Evolutionary conservation across 2,329 filamentous ascomycete species (phyloP).

Genomic region (Ophiostoma perfectum): DNA sequence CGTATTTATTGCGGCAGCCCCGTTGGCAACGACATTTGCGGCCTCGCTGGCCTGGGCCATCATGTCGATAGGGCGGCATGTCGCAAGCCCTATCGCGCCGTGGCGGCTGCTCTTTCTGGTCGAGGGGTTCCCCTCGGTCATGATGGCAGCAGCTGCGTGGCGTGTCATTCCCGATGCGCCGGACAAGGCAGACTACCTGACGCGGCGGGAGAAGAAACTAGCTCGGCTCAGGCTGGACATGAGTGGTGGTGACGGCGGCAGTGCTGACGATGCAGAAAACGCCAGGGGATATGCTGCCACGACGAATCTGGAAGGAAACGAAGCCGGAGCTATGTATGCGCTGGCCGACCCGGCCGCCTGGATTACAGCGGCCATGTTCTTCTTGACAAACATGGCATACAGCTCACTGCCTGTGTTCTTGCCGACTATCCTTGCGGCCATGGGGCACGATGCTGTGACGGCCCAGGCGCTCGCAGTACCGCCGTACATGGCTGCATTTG

Average conservation of each 20-base stretch:
- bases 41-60: constrained; percentile 76
- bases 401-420: constrained; percentile 82
- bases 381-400: constrained; percentile 83
- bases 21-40: constrained; percentile 74
- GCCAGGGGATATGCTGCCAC: no score
- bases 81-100: constrained; percentile 57
- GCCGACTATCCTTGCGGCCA: constrained; percentile 68
- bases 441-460: constrained; percentile 64
- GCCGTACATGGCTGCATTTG: constrained; percentile 68
- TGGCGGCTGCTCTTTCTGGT: constrained; percentile 83
- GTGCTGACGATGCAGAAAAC: constrained; percentile 15
- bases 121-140: constrained; percentile 77
- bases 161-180: constrained; percentile 71
- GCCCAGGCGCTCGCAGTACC: constrained; percentile 77
- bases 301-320: background rate
- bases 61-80: constrained; percentile 53
- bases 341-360: constrained; percentile 63
- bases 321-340: background rate
- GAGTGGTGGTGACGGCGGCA: constrained; percentile 36
- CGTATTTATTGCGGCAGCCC: constrained; percentile 80
- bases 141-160: constrained; percentile 71
- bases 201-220: constrained; percentile 59
- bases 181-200: constrained; percentile 58
- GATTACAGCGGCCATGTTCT: constrained; percentile 76
- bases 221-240: constrained; percentile 62